These are phyloP conservation scores for Arthrinium phaeospermum DNA, from an alignment of 2,329 filamentous ascomycete genomes.

Conservation along the genomic window DNA sequence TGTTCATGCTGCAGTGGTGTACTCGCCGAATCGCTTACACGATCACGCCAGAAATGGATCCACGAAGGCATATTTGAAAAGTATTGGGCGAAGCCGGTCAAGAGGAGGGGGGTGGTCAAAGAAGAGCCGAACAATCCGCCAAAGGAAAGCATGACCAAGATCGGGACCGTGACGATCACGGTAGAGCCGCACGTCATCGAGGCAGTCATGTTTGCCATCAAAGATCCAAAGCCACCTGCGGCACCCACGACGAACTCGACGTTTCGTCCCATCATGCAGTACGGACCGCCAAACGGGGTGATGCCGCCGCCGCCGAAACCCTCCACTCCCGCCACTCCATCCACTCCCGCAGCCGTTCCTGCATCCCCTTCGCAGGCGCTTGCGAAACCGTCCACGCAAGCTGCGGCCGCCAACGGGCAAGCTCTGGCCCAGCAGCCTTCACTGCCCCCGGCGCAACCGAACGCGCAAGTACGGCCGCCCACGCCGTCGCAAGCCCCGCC, in stretches of 20 bases:
- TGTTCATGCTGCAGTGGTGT: conserved; percentile 63
- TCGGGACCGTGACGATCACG: conserved; percentile 75
- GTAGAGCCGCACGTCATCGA: conserved; percentile 83
- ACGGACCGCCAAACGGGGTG: conserved; percentile 66
- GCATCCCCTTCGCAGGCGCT: conserved; percentile 25
- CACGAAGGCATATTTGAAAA: conserved; percentile 75
- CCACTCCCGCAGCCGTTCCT: conserved; percentile 6
- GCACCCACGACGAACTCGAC: conserved; percentile 40
- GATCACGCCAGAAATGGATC: conserved; percentile 77
- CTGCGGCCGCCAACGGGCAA: conserved; percentile 31
- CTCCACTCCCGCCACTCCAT: conserved; percentile 27
- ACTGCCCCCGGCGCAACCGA: conserved; percentile 21
- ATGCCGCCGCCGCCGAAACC: conserved; percentile 59
- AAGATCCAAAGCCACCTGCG: conserved; percentile 62
- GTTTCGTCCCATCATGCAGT: conserved; percentile 66
- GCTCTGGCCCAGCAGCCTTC: conserved; percentile 24
- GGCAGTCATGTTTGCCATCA: conserved; percentile 74
- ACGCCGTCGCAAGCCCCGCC: conserved; percentile 22
- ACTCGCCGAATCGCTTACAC: conserved; percentile 72
- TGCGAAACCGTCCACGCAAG: conserved; percentile 52
- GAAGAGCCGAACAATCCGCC: conserved; percentile 71
- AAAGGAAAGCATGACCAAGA: conserved; percentile 74
- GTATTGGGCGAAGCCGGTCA: conserved; percentile 77
- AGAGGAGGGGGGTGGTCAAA: conserved; percentile 68
- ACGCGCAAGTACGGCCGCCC: background rate